phyloP scores from a whole-genome alignment of 441 rosid genomes.

The Viola pubescens region DNA sequence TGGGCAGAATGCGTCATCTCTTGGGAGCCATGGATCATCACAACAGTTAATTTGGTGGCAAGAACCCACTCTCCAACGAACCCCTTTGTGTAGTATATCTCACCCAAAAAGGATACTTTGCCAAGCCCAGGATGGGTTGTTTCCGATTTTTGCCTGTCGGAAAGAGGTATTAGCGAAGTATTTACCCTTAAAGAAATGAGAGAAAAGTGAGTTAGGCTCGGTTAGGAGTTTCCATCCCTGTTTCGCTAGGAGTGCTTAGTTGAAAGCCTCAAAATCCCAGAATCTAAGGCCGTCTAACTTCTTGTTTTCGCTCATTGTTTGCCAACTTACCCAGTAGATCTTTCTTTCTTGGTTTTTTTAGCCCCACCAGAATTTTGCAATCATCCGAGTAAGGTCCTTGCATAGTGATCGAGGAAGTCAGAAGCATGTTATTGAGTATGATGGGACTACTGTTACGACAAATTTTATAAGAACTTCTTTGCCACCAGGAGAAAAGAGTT shows the following conservation, averaged over 20 bases:
- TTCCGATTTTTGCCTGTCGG: neutral
- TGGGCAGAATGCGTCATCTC: neutral
- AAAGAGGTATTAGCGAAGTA: neutral
- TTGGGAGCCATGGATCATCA: neutral
- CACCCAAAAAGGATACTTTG: neutral
- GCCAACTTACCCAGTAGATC: neutral
- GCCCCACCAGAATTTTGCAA: neutral
- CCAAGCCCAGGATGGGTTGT: neutral
- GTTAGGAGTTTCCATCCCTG: neutral
- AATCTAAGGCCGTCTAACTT: neutral
- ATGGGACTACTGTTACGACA: neutral
- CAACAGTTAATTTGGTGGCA: neutral
- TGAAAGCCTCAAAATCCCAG: neutral
- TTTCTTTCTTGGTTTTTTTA: neutral
- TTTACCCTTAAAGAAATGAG: neutral
- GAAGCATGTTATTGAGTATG: neutral
- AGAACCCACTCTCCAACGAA: neutral
- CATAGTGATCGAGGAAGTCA: neutral
- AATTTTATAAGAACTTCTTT: neutral
- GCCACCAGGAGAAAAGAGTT: neutral
- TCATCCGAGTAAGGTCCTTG: neutral
- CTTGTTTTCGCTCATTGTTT: neutral
- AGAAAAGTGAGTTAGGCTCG: neutral
- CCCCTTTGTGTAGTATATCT: neutral
- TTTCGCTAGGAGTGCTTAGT: neutral